Evolutionary conservation across 2,329 filamentous ascomycete genomes (phyloP).

Genomic region (Xylaria sp.): DNA sequence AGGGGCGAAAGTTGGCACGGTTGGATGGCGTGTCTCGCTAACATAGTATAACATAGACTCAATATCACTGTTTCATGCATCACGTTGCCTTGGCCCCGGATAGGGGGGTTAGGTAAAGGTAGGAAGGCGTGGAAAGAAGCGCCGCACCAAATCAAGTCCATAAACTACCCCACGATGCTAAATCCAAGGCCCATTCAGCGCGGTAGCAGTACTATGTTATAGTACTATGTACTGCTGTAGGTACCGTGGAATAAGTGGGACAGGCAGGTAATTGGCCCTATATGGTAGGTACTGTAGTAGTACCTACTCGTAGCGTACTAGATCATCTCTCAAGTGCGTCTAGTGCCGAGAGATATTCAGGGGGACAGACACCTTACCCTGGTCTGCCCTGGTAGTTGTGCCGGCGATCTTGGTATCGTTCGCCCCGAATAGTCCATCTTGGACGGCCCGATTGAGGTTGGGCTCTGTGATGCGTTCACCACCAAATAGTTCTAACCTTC

Average conservation of each 20-base stretch:
- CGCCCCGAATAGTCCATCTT: conserved; percentile 10
- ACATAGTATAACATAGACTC: conserved; percentile 17
- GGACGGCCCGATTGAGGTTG: conserved; percentile 33
- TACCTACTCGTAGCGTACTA: background rate
- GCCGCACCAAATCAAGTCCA: background rate
- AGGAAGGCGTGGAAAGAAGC: conserved; percentile 12
- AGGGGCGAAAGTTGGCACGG: background rate
- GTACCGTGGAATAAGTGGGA: background rate
- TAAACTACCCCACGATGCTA: conserved; percentile 19
- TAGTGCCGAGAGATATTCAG: conserved; percentile 15
- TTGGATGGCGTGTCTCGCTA: conserved; percentile 26
- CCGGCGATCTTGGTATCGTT: background rate
- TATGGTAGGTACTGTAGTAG: conserved; percentile 6
- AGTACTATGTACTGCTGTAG: no score
- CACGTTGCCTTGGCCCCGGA: conserved; percentile 14
- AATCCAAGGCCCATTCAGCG: background rate
- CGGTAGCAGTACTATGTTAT: no score
- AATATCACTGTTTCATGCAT: conserved; percentile 27
- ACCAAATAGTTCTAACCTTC: background rate
- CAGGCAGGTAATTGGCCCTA: conserved; percentile 4
- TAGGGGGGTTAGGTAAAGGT: background rate
- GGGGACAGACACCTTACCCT: conserved; percentile 18
- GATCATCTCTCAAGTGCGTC: background rate
- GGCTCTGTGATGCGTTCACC: conserved; percentile 2
- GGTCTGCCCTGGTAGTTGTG: conserved; percentile 5